phyloP scores from a whole-genome alignment of 2,329 filamentous ascomycete genomes.

The Fusarium mundagurra region DNA sequence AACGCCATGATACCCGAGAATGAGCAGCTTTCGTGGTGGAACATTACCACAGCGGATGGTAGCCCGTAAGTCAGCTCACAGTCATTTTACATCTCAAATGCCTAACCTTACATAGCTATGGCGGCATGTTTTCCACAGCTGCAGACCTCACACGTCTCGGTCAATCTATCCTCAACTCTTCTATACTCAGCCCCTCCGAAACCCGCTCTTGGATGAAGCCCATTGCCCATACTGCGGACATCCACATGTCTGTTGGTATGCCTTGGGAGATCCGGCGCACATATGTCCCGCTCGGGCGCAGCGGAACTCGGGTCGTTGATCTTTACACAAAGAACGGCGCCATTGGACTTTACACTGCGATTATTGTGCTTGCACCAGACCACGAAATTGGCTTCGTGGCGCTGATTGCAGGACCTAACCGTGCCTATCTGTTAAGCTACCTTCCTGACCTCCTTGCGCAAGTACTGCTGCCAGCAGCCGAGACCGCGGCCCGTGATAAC shows the following conservation, averaged over 20 bases:
- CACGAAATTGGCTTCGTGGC: not conserved
- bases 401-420: not conserved
- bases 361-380: not conserved
- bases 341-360: not conserved
- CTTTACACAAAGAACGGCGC: conserved; percentile 15
- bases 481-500: not conserved
- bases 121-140: conserved; percentile 10
- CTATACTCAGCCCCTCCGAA: not conserved
- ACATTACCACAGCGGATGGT: not conserved
- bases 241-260: conserved; percentile 7
- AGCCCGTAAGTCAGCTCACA: not conserved
- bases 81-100: fast-evolving
- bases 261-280: conserved; percentile 20
- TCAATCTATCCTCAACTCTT: conserved; percentile 8
- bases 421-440: not conserved
- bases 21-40: not conserved
- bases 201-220: conserved; percentile 16
- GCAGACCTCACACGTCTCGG: conserved; percentile 2
- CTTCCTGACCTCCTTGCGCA: not conserved
- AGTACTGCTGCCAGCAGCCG: not conserved
- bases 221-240: not conserved
- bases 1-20: conserved; percentile 4
- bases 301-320: not conserved
- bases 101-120: not conserved
- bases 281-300: not conserved